Evolutionary conservation across 768 basidiomycete species (phyloP).

Genomic region (Multifurca ochricompacta): DNA sequence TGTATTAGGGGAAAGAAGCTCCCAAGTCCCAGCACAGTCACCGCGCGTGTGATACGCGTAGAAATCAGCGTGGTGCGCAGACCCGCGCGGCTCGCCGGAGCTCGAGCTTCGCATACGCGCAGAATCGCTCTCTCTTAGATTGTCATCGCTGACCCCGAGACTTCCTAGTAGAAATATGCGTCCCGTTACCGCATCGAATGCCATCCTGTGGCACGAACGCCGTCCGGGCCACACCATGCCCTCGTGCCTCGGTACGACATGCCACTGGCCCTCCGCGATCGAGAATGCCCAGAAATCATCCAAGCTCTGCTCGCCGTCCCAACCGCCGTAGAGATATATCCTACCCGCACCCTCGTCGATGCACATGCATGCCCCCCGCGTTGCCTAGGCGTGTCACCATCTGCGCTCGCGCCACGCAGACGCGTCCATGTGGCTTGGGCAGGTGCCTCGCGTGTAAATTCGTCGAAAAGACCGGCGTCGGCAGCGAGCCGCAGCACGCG

Average conservation of each 20-base stretch:
- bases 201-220: slow-evolving; percentile 77
- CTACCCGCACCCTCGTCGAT: slow-evolving; percentile 53
- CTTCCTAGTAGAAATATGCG: slow-evolving; percentile 68
- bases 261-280: slow-evolving; percentile 54
- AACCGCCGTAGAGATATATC: slow-evolving; percentile 76
- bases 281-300: slow-evolving; percentile 77
- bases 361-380: slow-evolving; percentile 83
- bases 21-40: slow-evolving; percentile 59
- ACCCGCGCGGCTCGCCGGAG: neutral
- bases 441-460: slow-evolving; percentile 48
- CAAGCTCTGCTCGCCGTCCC: slow-evolving; percentile 62
- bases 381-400: slow-evolving; percentile 56
- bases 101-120: neutral
- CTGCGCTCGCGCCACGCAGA: slow-evolving; percentile 50
- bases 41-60: slow-evolving; percentile 68
- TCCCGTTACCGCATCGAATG: slow-evolving; percentile 63
- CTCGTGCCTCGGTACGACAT: slow-evolving; percentile 42
- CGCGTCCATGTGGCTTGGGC: slow-evolving; percentile 57
- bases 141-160: slow-evolving; percentile 45
- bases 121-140: slow-evolving; percentile 5
- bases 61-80: slow-evolving; percentile 53
- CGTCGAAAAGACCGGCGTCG: slow-evolving; percentile 51
- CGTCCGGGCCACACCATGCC: slow-evolving; percentile 63
- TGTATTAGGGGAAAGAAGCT: slow-evolving; percentile 58
- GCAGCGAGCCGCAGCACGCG: slow-evolving; percentile 42